Conservation (phyloP, 116 monocot genomes). For the Zostera marina region DNA sequence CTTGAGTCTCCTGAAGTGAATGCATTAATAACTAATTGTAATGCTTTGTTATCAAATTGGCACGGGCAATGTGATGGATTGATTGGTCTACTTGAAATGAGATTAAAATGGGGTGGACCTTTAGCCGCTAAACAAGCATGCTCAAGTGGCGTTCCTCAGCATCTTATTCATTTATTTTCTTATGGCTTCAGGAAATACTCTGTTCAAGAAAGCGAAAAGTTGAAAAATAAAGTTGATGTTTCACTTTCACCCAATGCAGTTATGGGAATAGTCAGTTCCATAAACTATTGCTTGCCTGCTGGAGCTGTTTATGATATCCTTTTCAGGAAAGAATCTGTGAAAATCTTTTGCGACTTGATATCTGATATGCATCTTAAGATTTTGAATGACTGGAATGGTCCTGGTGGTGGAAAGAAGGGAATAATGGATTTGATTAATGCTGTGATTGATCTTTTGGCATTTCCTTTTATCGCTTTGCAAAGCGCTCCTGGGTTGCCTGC, state of each 20-base stretch:
- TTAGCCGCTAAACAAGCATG: slow-evolving; percentile 85
- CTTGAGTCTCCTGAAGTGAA: slow-evolving; percentile 40
- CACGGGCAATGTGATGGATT: slow-evolving; percentile 73
- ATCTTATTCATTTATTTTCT: slow-evolving; percentile 48
- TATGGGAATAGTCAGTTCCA: slow-evolving; percentile 43
- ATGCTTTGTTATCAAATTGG: slow-evolving; percentile 27
- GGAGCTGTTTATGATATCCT: slow-evolving; percentile 61
- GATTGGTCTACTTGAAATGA: slow-evolving; percentile 56
- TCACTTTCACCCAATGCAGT: slow-evolving; percentile 77
- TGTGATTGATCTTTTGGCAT: slow-evolving; percentile 86
- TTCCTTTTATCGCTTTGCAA: slow-evolving; percentile 88
- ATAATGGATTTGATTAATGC: slow-evolving; percentile 58
- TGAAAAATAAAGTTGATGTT: slow-evolving; percentile 7
- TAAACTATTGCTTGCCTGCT: slow-evolving; percentile 63
- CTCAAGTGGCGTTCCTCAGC: slow-evolving; percentile 66
- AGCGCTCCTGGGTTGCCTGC: slow-evolving; percentile 49
- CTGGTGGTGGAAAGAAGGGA: slow-evolving; percentile 62
- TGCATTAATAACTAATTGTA: slow-evolving; percentile 11
- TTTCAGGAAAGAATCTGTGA: slow-evolving; percentile 50
- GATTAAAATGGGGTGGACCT: slow-evolving; percentile 75
- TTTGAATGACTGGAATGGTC: slow-evolving; percentile 60
- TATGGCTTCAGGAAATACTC: slow-evolving; percentile 30
- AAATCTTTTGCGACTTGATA: slow-evolving; percentile 40
- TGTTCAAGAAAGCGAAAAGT: slow-evolving; percentile 11
- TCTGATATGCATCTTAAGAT: slow-evolving; percentile 49